These are phyloP conservation scores for Ceratorhiza oryzae-sativae DNA, from an alignment of 1,284 basidiomycete genomes.

Conservation along the genomic window DNA sequence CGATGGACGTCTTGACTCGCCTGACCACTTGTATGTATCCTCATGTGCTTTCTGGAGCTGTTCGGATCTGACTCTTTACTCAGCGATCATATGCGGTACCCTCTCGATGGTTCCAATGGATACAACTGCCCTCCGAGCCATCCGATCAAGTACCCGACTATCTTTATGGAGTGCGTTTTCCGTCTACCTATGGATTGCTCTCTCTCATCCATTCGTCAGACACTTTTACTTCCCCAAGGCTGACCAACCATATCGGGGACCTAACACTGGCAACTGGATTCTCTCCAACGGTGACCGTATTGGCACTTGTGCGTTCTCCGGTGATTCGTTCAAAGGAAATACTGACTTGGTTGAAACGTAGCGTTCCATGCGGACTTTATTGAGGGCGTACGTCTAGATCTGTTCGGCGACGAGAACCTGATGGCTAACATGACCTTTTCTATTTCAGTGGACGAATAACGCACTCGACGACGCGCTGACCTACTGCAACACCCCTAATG, in stretches of 20 bases:
- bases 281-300: slow-evolving; percentile 19
- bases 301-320: background rate
- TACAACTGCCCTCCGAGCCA: slow-evolving; percentile 33
- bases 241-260: slow-evolving; percentile 11
- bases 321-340: background rate
- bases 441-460: background rate
- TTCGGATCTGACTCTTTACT: background rate
- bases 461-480: background rate
- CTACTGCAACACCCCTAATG: slow-evolving; percentile 30
- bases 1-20: slow-evolving; percentile 33
- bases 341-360: background rate
- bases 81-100: slow-evolving; percentile 28
- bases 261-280: slow-evolving; percentile 21
- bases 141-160: slow-evolving; percentile 29
- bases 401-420: background rate
- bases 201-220: background rate
- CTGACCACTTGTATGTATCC: slow-evolving; percentile 27
- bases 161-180: slow-evolving; percentile 24
- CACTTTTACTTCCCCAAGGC: slow-evolving; percentile 28
- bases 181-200: background rate
- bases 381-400: slow-evolving; percentile 7
- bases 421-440: background rate
- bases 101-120: slow-evolving; percentile 31
- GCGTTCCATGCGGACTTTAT: slow-evolving; percentile 29
- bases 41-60: background rate